These are phyloP conservation scores for Nicotiana tabacum DNA, from an alignment of 257 asterid genomes.

Conservation along the genomic window DNA sequence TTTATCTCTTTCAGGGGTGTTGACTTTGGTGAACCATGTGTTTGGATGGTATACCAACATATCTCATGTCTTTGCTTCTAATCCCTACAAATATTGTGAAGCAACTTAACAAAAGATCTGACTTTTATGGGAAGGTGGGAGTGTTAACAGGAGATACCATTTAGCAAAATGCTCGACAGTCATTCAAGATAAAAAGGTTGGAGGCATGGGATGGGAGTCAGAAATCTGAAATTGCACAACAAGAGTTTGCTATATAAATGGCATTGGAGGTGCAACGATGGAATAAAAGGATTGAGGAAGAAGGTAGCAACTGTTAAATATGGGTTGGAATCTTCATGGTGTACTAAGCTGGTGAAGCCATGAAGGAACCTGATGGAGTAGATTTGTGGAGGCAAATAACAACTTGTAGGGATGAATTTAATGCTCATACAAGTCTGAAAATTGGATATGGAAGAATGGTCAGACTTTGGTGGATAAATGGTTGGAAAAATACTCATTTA, in stretches of 20 bases:
- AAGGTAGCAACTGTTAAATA: background rate
- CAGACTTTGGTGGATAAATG: background rate
- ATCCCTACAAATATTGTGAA: background rate
- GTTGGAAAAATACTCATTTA: background rate
- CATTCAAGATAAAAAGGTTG: slow-evolving; percentile 1
- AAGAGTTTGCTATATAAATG: background rate
- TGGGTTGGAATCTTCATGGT: slow-evolving; percentile 6
- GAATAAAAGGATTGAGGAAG: background rate
- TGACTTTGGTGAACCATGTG: background rate
- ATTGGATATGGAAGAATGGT: background rate
- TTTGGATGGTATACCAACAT: background rate
- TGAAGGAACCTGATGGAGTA: background rate
- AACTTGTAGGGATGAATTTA: slow-evolving; percentile 3
- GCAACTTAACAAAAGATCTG: background rate
- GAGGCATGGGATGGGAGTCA: background rate
- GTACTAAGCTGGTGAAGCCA: background rate
- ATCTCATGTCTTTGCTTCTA: background rate
- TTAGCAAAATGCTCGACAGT: background rate
- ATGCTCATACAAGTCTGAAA: background rate
- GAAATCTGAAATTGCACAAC: slow-evolving; percentile 6
- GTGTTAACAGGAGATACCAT: background rate
- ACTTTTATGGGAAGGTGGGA: background rate
- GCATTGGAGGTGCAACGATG: background rate
- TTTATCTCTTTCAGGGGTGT: background rate
- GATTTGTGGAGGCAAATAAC: background rate